Conservation (phyloP, 164 flowering plant genomes). For the Umbellularia californica region DNA sequence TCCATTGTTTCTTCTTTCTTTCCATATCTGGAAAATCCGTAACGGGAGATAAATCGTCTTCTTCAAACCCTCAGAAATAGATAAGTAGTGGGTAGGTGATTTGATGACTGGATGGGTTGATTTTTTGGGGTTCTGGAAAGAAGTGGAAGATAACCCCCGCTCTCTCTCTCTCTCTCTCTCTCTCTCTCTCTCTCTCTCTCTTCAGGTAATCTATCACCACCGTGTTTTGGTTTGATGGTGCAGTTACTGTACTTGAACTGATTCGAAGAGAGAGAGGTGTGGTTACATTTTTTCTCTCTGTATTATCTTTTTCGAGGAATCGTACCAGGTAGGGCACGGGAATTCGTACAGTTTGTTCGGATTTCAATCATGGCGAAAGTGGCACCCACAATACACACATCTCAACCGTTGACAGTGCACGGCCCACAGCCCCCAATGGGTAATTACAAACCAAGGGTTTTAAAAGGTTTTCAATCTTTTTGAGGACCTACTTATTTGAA, state of each 20-base stretch:
- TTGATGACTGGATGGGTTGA: too few species aligned
- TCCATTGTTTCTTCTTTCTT: background rate
- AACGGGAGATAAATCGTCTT: background rate
- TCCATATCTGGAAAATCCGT: background rate
- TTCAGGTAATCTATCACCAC: background rate
- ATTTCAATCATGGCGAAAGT: too few species aligned
- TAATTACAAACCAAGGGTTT: too few species aligned
- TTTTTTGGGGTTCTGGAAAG: background rate
- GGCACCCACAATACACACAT: too few species aligned
- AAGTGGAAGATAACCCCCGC: background rate
- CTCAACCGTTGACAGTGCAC: too few species aligned
- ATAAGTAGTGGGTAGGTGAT: too few species aligned
- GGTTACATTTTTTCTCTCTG: background rate
- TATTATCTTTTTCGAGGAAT: too few species aligned
- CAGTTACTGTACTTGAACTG: background rate
- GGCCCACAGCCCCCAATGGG: too few species aligned
- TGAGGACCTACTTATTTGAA: too few species aligned
- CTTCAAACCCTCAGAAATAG: background rate
- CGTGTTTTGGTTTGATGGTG: background rate
- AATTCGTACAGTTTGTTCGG: too few species aligned
- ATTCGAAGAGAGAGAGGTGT: background rate
- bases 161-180: background rate
- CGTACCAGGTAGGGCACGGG: too few species aligned
- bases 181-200: background rate
- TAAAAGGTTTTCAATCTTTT: too few species aligned